A percentile compares a stretch with the other conserved stretches of the same genome.
Evolutionary conservation across 805 yeast species (phyloP).

Genomic region (Candida multigemmis): DNA sequence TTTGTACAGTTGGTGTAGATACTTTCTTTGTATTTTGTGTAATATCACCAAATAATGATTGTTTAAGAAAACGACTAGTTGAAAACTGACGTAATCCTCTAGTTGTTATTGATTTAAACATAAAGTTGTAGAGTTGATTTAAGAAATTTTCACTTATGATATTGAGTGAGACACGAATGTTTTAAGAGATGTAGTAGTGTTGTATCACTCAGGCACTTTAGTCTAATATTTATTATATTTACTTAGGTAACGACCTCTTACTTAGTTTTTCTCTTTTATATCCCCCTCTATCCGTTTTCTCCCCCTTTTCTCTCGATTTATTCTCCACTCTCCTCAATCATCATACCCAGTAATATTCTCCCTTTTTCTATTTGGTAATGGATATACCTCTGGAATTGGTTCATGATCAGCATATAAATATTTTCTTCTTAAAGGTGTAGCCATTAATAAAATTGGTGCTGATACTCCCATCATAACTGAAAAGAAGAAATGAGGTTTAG

Average conservation of each 20-base stretch:
- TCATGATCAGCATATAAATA: slow-evolving; percentile 56
- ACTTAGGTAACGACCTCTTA: too few relatives aligned
- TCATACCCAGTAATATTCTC: slow-evolving; percentile 47
- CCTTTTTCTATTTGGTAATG: slow-evolving; percentile 48
- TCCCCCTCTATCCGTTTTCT: too few relatives aligned
- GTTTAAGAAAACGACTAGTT: too few relatives aligned
- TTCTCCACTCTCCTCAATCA: slow-evolving; percentile 18
- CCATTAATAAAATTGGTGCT: slow-evolving; percentile 56
- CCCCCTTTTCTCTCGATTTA: not conserved
- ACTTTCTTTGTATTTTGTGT: slow-evolving; percentile 4
- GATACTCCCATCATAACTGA: slow-evolving; percentile 55
- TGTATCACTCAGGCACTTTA: too few relatives aligned
- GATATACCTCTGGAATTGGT: slow-evolving; percentile 55
- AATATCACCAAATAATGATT: slow-evolving; percentile 7
- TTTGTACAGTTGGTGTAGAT: slow-evolving; percentile 2
- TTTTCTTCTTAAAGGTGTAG: slow-evolving; percentile 64
- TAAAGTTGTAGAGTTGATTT: too few relatives aligned
- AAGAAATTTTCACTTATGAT: too few relatives aligned
- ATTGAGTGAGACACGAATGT: too few relatives aligned
- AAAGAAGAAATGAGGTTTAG: slow-evolving; percentile 66
- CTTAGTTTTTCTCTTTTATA: too few relatives aligned
- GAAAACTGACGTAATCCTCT: slow-evolving; percentile 1
- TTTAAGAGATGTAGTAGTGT: too few relatives aligned
- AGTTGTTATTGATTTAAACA: not conserved
- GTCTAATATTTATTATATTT: too few relatives aligned